Evolutionary conservation across 2,329 filamentous ascomycete species (phyloP).

Genomic region (Diplodia sapinea): DNA sequence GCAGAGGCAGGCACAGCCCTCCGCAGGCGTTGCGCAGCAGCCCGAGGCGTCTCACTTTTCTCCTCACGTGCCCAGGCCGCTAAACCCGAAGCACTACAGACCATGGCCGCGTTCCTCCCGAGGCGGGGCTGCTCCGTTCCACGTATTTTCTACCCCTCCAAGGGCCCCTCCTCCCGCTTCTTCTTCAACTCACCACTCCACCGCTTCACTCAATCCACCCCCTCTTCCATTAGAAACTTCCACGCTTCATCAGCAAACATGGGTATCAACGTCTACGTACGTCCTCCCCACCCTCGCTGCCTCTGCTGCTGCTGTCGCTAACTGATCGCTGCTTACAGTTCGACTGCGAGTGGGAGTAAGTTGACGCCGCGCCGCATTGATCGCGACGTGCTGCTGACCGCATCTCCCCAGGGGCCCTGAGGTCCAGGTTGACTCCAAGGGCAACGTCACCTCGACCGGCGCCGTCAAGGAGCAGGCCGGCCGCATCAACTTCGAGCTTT

Average conservation of each 20-base stretch:
- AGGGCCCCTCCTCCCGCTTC: constrained; percentile 42
- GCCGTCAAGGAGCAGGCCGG: constrained; percentile 71
- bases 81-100: constrained; percentile 20
- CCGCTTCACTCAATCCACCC: constrained; percentile 41
- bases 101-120: constrained; percentile 26
- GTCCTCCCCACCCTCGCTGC: constrained; percentile 38
- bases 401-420: constrained; percentile 70
- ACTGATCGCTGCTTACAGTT: constrained; percentile 24
- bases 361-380: constrained; percentile 21
- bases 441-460: constrained; percentile 56
- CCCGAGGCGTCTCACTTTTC: constrained; percentile 33
- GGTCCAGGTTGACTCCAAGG: constrained; percentile 64
- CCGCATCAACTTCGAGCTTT: constrained; percentile 89
- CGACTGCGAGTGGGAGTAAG: constrained; percentile 41
- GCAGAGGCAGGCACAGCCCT: constrained; percentile 28
- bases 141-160: constrained; percentile 32
- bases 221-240: constrained; percentile 56
- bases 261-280: constrained; percentile 69
- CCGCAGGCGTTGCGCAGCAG: constrained; percentile 23
- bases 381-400: constrained; percentile 17
- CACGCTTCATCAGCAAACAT: constrained; percentile 74
- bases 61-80: constrained; percentile 35
- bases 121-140: constrained; percentile 29
- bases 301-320: constrained; percentile 48
- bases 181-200: constrained; percentile 42